Percentiles rank a stretch among this genome's conserved stretches.
Evolutionary conservation across 768 basidiomycete genomes (phyloP).

Genomic region (Mycena haematopus): DNA sequence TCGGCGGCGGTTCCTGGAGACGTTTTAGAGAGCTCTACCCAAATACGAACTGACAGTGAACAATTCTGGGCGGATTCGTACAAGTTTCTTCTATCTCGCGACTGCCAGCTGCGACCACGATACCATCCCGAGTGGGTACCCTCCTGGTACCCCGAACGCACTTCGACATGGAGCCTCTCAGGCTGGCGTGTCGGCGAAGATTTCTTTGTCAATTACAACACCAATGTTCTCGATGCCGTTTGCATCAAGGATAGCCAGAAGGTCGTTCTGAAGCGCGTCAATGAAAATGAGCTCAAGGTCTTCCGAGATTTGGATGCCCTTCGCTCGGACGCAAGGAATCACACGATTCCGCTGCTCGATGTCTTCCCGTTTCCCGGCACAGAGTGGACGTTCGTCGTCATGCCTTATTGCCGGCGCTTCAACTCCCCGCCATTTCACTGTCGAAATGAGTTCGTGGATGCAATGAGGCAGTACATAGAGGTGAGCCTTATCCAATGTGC

Average conservation of each 20-base stretch:
- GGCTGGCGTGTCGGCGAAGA: background rate
- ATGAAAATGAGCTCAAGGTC: constrained; percentile 25
- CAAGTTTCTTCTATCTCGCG: constrained; percentile 3
- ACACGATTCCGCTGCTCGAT: constrained; percentile 34
- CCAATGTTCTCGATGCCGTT: constrained; percentile 29
- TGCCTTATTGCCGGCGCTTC: constrained; percentile 24
- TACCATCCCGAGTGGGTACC: constrained; percentile 12
- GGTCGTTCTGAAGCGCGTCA: constrained; percentile 31
- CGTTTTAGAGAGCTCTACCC: background rate
- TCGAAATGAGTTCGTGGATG: constrained; percentile 33
- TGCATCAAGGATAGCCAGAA: constrained; percentile 29
- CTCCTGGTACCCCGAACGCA: constrained; percentile 5
- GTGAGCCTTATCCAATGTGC: constrained; percentile 14
- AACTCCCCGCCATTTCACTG: constrained; percentile 28
- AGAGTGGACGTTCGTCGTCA: background rate
- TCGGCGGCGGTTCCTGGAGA: background rate
- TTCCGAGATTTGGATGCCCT: constrained; percentile 26
- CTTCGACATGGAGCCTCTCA: background rate
- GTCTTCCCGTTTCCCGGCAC: constrained; percentile 30
- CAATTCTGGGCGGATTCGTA: constrained; percentile 11
- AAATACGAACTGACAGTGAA: background rate
- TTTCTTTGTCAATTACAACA: background rate
- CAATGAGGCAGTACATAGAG: constrained; percentile 31
- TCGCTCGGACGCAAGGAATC: constrained; percentile 31
- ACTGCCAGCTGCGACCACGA: constrained; percentile 9